phyloP scores from a whole-genome alignment of 805 yeast species.

The Saccharomycopsis javanensis region DNA sequence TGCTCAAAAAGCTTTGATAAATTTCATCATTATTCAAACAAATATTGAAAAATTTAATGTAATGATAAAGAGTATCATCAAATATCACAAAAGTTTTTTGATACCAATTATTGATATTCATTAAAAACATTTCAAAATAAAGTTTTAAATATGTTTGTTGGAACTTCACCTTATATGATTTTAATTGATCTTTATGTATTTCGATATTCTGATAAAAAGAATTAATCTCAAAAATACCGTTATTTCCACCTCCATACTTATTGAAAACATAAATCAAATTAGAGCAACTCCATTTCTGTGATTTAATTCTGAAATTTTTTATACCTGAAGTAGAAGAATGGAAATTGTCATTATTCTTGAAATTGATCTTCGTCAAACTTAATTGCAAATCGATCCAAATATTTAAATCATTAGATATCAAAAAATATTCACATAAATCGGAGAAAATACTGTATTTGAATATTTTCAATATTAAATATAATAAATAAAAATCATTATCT shows the following conservation, averaged over 20 bases:
- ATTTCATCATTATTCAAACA: constrained; percentile 6
- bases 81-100: constrained; percentile 26
- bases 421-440: constrained; percentile 47
- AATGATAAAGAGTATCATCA: constrained; percentile 9
- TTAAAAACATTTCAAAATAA: constrained; percentile 12
- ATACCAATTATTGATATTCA: constrained; percentile 51
- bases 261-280: constrained; percentile 62
- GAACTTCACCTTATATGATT: constrained; percentile 6
- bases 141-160: constrained; percentile 5
- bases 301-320: constrained; percentile 47
- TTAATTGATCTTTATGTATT: constrained; percentile 7
- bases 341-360: constrained; percentile 39
- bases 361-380: constrained; percentile 41
- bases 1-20: constrained; percentile 32
- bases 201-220: constrained; percentile 9
- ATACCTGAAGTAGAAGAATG: constrained; percentile 39
- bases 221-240: constrained; percentile 26
- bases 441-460: constrained; percentile 55
- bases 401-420: constrained; percentile 31
- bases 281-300: constrained; percentile 84
- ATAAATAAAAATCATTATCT: constrained; percentile 23
- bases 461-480: constrained; percentile 55
- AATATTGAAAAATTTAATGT: constrained; percentile 12
- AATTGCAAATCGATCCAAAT: constrained; percentile 65
- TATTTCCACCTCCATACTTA: constrained; percentile 36